These are phyloP conservation scores for Diutina siamensis DNA, from an alignment of 1,139 yeast species.

Conservation along the genomic window DNA sequence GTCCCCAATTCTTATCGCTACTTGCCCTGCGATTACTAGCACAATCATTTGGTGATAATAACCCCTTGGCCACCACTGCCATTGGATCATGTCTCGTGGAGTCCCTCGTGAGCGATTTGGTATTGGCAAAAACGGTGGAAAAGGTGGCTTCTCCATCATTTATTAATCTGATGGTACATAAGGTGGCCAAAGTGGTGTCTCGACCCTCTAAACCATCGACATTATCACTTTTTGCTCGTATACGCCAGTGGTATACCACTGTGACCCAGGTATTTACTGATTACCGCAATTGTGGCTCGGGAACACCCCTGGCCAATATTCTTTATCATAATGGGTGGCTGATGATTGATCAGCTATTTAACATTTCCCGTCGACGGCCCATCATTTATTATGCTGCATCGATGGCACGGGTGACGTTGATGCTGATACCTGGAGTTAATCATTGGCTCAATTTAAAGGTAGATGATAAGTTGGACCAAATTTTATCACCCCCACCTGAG, in stretches of 20 bases:
- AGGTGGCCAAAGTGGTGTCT: not conserved
- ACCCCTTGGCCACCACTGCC: not conserved
- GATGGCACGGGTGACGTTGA: not conserved
- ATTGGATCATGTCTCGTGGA: constrained; percentile 20
- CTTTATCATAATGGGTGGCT: not conserved
- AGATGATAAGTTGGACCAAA: too few relatives aligned
- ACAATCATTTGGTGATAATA: not conserved
- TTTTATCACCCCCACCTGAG: too few relatives aligned
- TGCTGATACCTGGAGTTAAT: not conserved
- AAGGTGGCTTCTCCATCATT: constrained; percentile 23
- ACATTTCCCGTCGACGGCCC: not conserved
- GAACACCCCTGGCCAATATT: not conserved
- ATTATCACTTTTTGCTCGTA: not conserved
- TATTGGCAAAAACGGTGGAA: constrained; percentile 18
- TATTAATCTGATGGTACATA: constrained; percentile 13
- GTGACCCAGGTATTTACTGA: not conserved
- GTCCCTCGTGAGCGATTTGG: constrained; percentile 24
- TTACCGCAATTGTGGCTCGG: not conserved
- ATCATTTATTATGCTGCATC: not conserved
- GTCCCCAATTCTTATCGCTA: not conserved
- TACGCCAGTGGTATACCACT: not conserved
- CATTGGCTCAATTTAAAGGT: not conserved
- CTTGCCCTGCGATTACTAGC: not conserved
- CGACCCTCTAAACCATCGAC: not conserved
- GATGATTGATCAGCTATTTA: not conserved